Evolutionary conservation across 2,329 filamentous ascomycete species (phyloP), one percentile per base, ranked within the genome.

Genomic region (Venturiaceae sp.): DNA sequence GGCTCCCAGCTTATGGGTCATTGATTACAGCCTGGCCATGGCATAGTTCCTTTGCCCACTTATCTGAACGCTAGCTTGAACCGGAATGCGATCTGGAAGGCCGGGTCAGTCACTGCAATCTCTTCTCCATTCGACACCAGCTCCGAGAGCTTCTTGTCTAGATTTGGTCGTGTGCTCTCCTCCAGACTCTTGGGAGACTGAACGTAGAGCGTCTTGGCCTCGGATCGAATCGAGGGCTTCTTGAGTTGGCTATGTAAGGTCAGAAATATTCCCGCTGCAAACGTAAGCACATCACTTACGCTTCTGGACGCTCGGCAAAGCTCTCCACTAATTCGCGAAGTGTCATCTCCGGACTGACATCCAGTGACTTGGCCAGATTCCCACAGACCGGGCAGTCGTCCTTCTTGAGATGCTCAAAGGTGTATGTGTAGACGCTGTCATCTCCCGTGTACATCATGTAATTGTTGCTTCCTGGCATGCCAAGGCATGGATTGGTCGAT

Each of bases 401-500:
- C 72, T 96, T 97, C 77, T 88, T 90, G 74, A 96, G 87, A 67
- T 96, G 91, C 67, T 91, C 86, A 71, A 97, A 99, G 0, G 94
- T 99, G 73, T 96, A 96, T 0, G 94, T 99, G 76, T 99, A 99
- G 64, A 99, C 87, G 64, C 88, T 83, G 67, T 95, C 92, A 67
- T 97, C 92, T 52, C 95, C 94, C 13, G 90, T 96, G 72, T 99
- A 99, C 89, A 96, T 96, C 92, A 97, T 97, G 75, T 99, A 99
- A 71, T 96, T 79, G 62, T 77, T 74, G 7, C 69, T 95, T 58
- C 87, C 87, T 47, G 87, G 84, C 62, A 83, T 79, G 13, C 87
- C 88, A 16, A 99, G 79, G 63, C 85, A 86, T 0, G 92, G 90
- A 33, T 92, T 94, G 37, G 86, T 83, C 53, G 81, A 84, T 14